Evolutionary conservation across 805 yeast species (phyloP), one percentile per base, ranked within the genome.

Genomic region (Starmera dryadoides): DNA sequence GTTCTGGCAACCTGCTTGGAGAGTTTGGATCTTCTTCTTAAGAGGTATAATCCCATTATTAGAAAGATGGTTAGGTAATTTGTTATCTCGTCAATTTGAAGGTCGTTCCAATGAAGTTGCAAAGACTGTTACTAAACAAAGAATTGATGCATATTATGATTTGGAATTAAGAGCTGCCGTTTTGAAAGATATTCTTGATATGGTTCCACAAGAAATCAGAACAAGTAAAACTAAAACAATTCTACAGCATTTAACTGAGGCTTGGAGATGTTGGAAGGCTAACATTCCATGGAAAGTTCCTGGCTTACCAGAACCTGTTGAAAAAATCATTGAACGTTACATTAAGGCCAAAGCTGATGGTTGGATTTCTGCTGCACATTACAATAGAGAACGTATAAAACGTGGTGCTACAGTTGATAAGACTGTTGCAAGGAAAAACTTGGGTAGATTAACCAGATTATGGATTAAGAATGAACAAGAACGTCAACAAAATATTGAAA

Each of bases 241-340:
- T 38, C 61, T 93, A 35, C 98, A 93, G 53, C 99, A 93, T 60
- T 68, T 93, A 42, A 85, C 95, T 55, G 98, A 93, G 59, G 98
- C 98, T 0, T 93, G 99, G 99, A 69, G 98, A 58, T 93, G 98
- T 59, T 93, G 99, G 99, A 93, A 93, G 59, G 98, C 98, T 3
- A 91, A 93, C 55, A 83, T 93, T 42, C 96, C 97, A 0, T 93
- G 98, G 98, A 80, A 86, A 49, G 98, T 93, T 14, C 95, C 96
- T 1, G 98, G 98, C 0, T 68, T 93, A 62, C 98, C 99, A 2
- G 83, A 75, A 38, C 97, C 97, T 0, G 77, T 93, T 20, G 93
- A 81, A 48, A 75, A 77, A 33, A 86, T 93, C 30, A 89, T 93
- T 44, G 82, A 86, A 53, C 75, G 96, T 34, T 93, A 93, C 53